phyloP scores from a whole-genome alignment of 2,329 filamentous ascomycete genomes.

The Hypoxylon sp. region DNA sequence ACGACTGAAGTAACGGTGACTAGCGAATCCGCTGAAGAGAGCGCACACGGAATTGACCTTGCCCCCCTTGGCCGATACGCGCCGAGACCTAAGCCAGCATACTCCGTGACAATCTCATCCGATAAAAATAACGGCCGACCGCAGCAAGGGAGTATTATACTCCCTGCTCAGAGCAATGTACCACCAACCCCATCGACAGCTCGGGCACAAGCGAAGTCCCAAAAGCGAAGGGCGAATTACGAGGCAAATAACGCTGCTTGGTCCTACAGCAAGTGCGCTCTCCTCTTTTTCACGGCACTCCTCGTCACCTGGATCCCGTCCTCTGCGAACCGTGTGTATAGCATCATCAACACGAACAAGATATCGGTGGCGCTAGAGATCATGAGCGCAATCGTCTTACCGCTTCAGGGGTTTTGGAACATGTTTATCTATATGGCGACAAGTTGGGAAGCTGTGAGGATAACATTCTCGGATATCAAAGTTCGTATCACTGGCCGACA shows the following conservation, averaged over 20 bases:
- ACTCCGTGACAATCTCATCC: slow-evolving; percentile 68
- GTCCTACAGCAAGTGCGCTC: slow-evolving; percentile 78
- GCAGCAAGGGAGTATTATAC: slow-evolving; percentile 42
- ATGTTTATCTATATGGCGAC: slow-evolving; percentile 81
- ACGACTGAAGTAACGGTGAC: slow-evolving; percentile 77
- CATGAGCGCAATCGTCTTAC: slow-evolving; percentile 80
- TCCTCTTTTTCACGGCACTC: slow-evolving; percentile 80
- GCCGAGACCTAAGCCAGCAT: slow-evolving; percentile 53
- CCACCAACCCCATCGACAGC: slow-evolving; percentile 27
- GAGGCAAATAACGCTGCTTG: slow-evolving; percentile 75
- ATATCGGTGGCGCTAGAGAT: slow-evolving; percentile 74
- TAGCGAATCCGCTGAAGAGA: slow-evolving; percentile 61
- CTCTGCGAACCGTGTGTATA: slow-evolving; percentile 82
- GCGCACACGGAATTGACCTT: slow-evolving; percentile 53
- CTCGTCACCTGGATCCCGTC: slow-evolving; percentile 84
- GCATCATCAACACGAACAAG: slow-evolving; percentile 69
- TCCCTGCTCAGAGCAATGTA: slow-evolving; percentile 17
- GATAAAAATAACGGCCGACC: slow-evolving; percentile 47
- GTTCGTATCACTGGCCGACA: slow-evolving; percentile 48
- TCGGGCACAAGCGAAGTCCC: slow-evolving; percentile 42
- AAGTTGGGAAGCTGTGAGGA: slow-evolving; percentile 74
- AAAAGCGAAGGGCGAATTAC: slow-evolving; percentile 56
- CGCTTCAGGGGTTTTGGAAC: slow-evolving; percentile 89
- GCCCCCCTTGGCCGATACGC: slow-evolving; percentile 51
- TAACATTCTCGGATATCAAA: slow-evolving; percentile 59